phyloP scores from a whole-genome alignment of 2,329 filamentous ascomycete genomes.

The Aureobasidium sp. region DNA sequence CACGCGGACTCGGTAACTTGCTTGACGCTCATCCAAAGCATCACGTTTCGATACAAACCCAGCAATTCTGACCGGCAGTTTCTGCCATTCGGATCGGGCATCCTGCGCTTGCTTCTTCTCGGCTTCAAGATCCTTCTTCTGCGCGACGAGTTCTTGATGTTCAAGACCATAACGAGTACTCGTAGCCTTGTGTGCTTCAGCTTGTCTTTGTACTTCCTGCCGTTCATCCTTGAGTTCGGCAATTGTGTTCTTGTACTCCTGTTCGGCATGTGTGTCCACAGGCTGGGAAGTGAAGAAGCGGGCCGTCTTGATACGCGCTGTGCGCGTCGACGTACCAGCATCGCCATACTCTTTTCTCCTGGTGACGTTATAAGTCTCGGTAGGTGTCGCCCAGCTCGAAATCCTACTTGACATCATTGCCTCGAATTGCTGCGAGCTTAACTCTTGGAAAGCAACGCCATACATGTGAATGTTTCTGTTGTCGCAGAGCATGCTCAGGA shows the following conservation, averaged over 20 bases:
- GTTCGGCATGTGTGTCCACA: conserved; percentile 59
- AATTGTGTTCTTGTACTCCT: conserved; percentile 51
- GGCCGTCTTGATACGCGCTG: conserved; percentile 55
- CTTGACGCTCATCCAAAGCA: conserved; percentile 44
- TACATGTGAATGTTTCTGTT: conserved; percentile 62
- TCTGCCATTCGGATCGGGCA: conserved; percentile 54
- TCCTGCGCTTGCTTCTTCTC: conserved; percentile 64
- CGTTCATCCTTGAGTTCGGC: conserved; percentile 35
- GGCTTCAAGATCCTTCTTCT: conserved; percentile 37
- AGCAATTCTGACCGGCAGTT: conserved; percentile 66
- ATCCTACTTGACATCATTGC: conserved; percentile 55
- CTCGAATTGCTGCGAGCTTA: conserved; percentile 62
- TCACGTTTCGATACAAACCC: conserved; percentile 40
- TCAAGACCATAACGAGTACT: conserved; percentile 18
- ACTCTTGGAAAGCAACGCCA: conserved; percentile 57
- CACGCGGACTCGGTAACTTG: conserved; percentile 52
- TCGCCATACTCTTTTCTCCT: conserved; percentile 76
- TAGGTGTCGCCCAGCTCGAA: conserved; percentile 62
- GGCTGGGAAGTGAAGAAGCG: conserved; percentile 70
- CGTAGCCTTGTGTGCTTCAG: conserved; percentile 20
- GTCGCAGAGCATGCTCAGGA: conserved; percentile 81
- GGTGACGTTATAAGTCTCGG: conserved; percentile 56
- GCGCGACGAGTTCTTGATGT: conserved; percentile 22
- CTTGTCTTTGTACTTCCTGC: conserved; percentile 32
- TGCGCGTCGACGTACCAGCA: conserved; percentile 61